Evolutionary conservation across 2,329 filamentous ascomycete genomes (phyloP).

Genomic region (Claviceps maximensis): DNA sequence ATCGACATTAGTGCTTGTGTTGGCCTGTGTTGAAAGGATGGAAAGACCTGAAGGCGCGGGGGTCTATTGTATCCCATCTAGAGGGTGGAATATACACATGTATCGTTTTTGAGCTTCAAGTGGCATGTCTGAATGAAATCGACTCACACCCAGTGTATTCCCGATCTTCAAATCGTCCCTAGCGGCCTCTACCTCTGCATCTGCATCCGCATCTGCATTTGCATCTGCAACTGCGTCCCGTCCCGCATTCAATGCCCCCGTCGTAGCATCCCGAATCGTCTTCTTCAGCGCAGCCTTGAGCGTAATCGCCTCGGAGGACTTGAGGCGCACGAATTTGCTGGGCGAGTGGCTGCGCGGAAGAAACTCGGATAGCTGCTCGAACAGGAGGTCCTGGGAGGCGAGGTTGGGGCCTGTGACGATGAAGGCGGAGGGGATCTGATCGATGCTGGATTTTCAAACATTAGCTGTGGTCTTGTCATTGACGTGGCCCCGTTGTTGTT

Average conservation of each 20-base stretch:
- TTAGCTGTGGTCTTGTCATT: not conserved
- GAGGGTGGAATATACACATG: not conserved
- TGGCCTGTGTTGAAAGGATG: not conserved
- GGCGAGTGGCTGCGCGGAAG: constrained; percentile 31
- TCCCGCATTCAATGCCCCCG: constrained; percentile 37
- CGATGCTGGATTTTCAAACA: constrained; percentile 14
- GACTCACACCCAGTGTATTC: constrained; percentile 33
- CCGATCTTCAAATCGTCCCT: constrained; percentile 35
- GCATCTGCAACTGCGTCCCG: constrained; percentile 17
- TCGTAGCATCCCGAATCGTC: constrained; percentile 54
- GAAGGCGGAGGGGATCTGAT: constrained; percentile 54
- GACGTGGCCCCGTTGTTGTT: too few relatives aligned
- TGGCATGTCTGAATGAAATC: not conserved
- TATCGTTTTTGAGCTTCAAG: not conserved
- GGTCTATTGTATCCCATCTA: not conserved
- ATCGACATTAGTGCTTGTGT: not conserved
- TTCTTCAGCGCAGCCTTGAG: constrained; percentile 60
- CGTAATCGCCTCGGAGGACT: constrained; percentile 59
- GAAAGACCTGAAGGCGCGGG: not conserved
- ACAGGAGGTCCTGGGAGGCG: constrained; percentile 61
- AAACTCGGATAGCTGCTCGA: constrained; percentile 51
- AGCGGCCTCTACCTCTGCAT: too few relatives aligned
- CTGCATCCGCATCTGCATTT: too few relatives aligned
- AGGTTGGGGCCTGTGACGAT: constrained; percentile 70
- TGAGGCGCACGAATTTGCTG: constrained; percentile 51